These are phyloP conservation scores for Erodium trifolium DNA, from an alignment of 441 rosid genomes.

Conservation along the genomic window DNA sequence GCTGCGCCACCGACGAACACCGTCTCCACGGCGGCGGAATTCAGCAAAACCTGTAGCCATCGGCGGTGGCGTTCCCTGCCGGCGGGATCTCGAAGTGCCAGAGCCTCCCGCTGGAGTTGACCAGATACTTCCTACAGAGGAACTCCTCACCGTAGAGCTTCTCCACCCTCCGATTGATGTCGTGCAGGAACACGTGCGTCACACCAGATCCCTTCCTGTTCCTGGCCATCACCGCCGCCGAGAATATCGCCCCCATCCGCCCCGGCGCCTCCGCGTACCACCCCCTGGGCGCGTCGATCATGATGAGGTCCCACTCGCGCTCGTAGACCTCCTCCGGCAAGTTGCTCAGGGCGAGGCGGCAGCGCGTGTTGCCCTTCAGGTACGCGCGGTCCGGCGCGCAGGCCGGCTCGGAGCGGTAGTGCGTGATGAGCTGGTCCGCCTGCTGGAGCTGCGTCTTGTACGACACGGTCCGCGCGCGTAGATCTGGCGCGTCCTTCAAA, in stretches of 20 bases:
- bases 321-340: constrained; percentile 50
- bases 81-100: constrained; percentile 59
- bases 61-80: constrained; percentile 14
- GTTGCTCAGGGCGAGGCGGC: constrained; percentile 47
- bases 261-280: constrained; percentile 58
- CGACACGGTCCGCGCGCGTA: constrained; percentile 47
- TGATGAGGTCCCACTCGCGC: constrained; percentile 56
- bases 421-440: constrained; percentile 41
- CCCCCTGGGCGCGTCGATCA: constrained; percentile 68
- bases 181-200: constrained; percentile 54
- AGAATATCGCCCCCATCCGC: constrained; percentile 60
- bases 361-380: constrained; percentile 39
- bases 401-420: constrained; percentile 37
- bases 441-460: constrained; percentile 60
- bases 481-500: constrained; percentile 35
- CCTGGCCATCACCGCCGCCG: constrained; percentile 60
- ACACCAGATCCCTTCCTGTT: constrained; percentile 37
- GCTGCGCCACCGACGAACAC: too few relatives aligned
- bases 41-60: constrained; percentile 20
- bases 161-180: constrained; percentile 51
- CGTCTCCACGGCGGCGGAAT: too few relatives aligned
- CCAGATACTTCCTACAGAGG: constrained; percentile 37
- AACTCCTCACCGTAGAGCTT: constrained; percentile 44
- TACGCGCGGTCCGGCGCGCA: constrained; percentile 40
- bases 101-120: constrained; percentile 35